Evolutionary conservation across 306 rosid genomes (phyloP), one percentile per base, ranked within the genome.

Genomic region (Argentina anserina): DNA sequence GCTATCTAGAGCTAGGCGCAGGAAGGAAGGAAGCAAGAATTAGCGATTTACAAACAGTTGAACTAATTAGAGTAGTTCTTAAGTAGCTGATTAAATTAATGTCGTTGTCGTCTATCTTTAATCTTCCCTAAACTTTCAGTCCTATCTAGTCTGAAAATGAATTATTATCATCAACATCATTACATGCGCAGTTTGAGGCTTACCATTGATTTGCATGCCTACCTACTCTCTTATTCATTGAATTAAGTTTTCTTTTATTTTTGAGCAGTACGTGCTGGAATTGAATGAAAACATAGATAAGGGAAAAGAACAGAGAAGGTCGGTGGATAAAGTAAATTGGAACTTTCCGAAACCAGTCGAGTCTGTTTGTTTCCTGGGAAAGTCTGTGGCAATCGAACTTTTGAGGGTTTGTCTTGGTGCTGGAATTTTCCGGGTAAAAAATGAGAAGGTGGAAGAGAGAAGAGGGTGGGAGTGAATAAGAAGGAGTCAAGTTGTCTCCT

Each of bases 401-500:
- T 46, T 13, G 20, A 5, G 58, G 28, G 83, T 81, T 81, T 81
- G 92, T 82, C 96, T 81, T 17, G 72, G 76, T 71, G 71, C 84
- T 75, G 66, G 75, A 72, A 75, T 75, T 87, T 86, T 72, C 86
- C 84, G 1, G 39, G 81, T 84, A 82, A 85, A 33, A 43, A 87
- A 81, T 58, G 63, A 58, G 63, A 75, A 65, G 75, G 58, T 74
- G 14, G 20, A 7, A 65, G 67, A 79, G 58, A 52, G 13, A 21
- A 13, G 31, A 6, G 62, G 2, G 33, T 25, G 36, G 4, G 0
- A 0, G 31, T 25, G 63, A 56, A 12, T 3, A 11, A 6, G 56
- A 74, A 55, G 80, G 73, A 80, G 83, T 83, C 52, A 82, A 82
- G 81, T 70, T 88, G 91, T 90, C 93, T 83, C 91, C 93, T 73